Evolutionary conservation across 2,329 filamentous ascomycete species (phyloP).

Genomic region (Emydomyces testavorans): DNA sequence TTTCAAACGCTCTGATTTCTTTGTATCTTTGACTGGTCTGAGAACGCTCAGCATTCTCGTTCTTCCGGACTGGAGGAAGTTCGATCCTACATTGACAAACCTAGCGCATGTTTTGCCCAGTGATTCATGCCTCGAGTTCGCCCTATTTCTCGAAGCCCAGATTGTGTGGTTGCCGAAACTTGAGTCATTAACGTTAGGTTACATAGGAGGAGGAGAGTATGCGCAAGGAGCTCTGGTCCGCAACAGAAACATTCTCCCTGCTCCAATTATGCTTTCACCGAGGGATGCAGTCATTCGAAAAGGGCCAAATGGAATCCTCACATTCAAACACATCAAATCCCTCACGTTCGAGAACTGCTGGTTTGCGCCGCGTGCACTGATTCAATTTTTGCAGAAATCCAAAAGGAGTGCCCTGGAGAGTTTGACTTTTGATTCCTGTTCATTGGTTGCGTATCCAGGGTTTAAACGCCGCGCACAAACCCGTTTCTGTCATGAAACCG

Average conservation of each 20-base stretch:
- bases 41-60: constrained; percentile 47
- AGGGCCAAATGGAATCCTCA: constrained; percentile 30
- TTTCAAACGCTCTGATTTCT: constrained; percentile 49
- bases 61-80: constrained; percentile 53
- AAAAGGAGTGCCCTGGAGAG: constrained; percentile 39
- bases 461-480: constrained; percentile 6
- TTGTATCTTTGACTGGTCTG: constrained; percentile 47
- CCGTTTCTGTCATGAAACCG: constrained; percentile 9
- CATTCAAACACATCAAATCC: constrained; percentile 46
- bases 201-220: constrained; percentile 56
- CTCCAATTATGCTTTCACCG: constrained; percentile 31
- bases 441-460: constrained; percentile 42
- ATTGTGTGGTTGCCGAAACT: constrained; percentile 42
- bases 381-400: constrained; percentile 42
- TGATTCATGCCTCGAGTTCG: constrained; percentile 42
- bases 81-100: constrained; percentile 40
- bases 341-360: constrained; percentile 59
- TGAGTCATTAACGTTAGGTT: constrained; percentile 52
- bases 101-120: constrained; percentile 41
- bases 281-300: constrained; percentile 6
- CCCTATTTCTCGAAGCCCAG: constrained; percentile 41
- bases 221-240: constrained; percentile 50
- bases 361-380: constrained; percentile 49
- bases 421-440: constrained; percentile 53
- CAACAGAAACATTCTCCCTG: constrained; percentile 52